Conservation (phyloP, 2,329 filamentous ascomycete genomes). For the Elsinoe ampelina region DNA sequence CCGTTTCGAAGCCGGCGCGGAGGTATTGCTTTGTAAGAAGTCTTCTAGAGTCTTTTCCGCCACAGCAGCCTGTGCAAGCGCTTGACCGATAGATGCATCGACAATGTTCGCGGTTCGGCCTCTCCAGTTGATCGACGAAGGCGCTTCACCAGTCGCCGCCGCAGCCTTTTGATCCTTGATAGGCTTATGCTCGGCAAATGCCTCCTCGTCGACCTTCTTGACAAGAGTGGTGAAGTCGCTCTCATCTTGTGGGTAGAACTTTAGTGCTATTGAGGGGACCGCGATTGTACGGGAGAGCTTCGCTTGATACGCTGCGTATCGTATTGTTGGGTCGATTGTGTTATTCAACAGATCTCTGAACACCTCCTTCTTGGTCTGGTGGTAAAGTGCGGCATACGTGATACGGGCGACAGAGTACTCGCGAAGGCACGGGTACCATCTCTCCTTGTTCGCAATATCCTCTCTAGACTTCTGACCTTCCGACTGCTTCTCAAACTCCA, state of each 20-base stretch:
- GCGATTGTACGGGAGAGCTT: constrained; percentile 78
- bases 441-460: constrained; percentile 31
- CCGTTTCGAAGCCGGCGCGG: constrained; percentile 48
- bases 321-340: constrained; percentile 85
- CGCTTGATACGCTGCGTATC: constrained; percentile 88
- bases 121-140: constrained; percentile 76
- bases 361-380: constrained; percentile 59
- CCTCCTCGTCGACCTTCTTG: constrained; percentile 58
- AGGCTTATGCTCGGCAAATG: constrained; percentile 46
- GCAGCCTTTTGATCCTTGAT: not conserved
- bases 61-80: constrained; percentile 59
- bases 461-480: constrained; percentile 33
- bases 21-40: constrained; percentile 36
- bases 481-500: constrained; percentile 75
- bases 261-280: constrained; percentile 66
- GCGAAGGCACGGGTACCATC: constrained; percentile 69
- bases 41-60: constrained; percentile 44
- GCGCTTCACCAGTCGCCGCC: constrained; percentile 36
- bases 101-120: constrained; percentile 78
- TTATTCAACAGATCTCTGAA: constrained; percentile 79
- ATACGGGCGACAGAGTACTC: constrained; percentile 69
- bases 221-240: constrained; percentile 55
- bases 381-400: constrained; percentile 69
- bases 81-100: constrained; percentile 82
- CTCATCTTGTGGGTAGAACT: constrained; percentile 63